phyloP scores from a whole-genome alignment of 1,284 basidiomycete genomes.

The Marasmius oreades region DNA sequence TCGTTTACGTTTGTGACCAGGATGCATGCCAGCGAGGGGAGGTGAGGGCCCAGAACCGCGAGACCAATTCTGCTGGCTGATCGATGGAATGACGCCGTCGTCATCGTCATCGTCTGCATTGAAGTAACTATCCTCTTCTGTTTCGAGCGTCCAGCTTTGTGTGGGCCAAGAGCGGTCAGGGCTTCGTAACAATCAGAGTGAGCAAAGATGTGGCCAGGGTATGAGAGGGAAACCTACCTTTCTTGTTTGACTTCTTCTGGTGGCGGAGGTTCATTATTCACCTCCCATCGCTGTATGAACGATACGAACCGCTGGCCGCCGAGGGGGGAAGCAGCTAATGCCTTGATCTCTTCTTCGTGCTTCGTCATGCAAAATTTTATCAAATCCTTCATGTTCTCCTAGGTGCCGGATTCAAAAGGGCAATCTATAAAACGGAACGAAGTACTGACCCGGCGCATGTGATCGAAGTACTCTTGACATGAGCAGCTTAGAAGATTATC shows the following conservation, averaged over 20 bases:
- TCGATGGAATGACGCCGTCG: slow-evolving; percentile 36
- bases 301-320: slow-evolving; percentile 69
- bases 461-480: slow-evolving; percentile 94
- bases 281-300: slow-evolving; percentile 83
- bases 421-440: slow-evolving; percentile 5
- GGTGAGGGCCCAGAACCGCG: slow-evolving; percentile 26
- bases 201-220: slow-evolving; percentile 3
- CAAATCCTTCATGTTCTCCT: slow-evolving; percentile 88
- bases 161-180: slow-evolving; percentile 43
- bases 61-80: slow-evolving; percentile 33
- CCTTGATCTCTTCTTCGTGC: slow-evolving; percentile 65
- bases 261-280: slow-evolving; percentile 84
- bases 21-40: slow-evolving; percentile 29
- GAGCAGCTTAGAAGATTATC: slow-evolving; percentile 95
- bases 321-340: slow-evolving; percentile 58
- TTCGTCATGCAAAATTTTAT: slow-evolving; percentile 84
- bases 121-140: slow-evolving; percentile 90
- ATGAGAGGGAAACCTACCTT: slow-evolving; percentile 40
- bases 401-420: slow-evolving; percentile 4
- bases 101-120: slow-evolving; percentile 77
- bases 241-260: slow-evolving; percentile 42
- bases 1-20: slow-evolving; percentile 56
- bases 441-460: slow-evolving; percentile 73
- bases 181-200: slow-evolving; percentile 21
- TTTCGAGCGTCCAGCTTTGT: slow-evolving; percentile 53